Percentiles rank a stretch among this genome's conserved stretches.
phyloP scores from a whole-genome alignment of 1,284 basidiomycete species.

The Ustilago shanxiensis region DNA sequence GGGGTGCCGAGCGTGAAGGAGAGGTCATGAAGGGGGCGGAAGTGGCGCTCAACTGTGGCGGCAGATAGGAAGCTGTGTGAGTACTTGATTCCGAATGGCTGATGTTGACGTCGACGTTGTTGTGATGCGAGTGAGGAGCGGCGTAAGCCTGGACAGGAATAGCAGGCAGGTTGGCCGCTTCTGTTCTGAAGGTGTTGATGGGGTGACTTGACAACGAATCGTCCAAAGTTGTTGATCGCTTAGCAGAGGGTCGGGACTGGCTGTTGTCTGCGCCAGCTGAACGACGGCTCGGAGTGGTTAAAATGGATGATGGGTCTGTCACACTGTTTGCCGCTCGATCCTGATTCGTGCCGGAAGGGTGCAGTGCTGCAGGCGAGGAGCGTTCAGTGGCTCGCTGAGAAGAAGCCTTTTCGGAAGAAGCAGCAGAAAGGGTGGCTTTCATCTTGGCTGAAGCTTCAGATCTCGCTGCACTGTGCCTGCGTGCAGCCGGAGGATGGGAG shows the following conservation, averaged over 20 bases:
- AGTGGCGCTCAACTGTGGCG: conserved; percentile 14
- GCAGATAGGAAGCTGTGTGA: conserved; percentile 10
- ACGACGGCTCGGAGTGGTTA: conserved; percentile 17
- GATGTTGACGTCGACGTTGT: background rate
- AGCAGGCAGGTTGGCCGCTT: conserved; percentile 28
- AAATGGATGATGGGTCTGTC: conserved; percentile 4
- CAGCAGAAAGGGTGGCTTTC: conserved; percentile 47
- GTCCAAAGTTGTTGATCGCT: conserved; percentile 12
- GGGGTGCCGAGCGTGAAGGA: conserved; percentile 32
- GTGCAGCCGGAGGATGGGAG: conserved; percentile 7
- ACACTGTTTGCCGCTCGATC: conserved; percentile 3
- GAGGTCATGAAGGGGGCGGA: conserved; percentile 31
- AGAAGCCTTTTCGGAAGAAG: conserved; percentile 31
- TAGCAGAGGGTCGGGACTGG: conserved; percentile 7
- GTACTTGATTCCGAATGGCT: background rate
- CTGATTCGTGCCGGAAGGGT: background rate
- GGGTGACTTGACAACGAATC: conserved; percentile 15
- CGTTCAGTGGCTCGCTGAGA: conserved; percentile 15
- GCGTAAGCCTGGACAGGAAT: conserved; percentile 35
- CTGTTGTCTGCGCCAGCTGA: conserved; percentile 1
- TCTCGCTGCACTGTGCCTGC: conserved; percentile 40
- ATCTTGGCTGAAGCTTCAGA: conserved; percentile 49
- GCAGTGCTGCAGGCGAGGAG: background rate
- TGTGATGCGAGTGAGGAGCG: background rate
- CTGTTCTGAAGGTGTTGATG: conserved; percentile 19